A percentile compares a stretch with the other conserved stretches of the same genome.
Evolutionary conservation across 805 yeast genomes (phyloP).

Genomic region (Kodamaea jinghongensis): DNA sequence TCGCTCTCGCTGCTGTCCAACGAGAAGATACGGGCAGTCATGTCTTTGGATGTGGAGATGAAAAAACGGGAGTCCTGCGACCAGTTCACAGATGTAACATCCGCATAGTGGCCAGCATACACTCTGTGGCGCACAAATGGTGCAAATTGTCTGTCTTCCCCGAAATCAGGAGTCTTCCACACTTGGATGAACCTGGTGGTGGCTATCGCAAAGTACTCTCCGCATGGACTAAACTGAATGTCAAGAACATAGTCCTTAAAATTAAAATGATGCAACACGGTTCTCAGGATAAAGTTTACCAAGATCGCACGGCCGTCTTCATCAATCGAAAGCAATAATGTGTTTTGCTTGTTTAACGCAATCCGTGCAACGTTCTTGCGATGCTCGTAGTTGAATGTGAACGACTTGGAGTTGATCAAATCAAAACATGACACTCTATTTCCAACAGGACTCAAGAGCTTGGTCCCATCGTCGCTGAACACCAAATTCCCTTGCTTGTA

Average conservation of each 20-base stretch:
- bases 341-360: constrained; percentile 80
- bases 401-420: constrained; percentile 76
- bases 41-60: constrained; percentile 81
- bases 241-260: constrained; percentile 77
- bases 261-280: constrained; percentile 90
- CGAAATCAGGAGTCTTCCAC: constrained; percentile 83
- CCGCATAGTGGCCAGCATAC: constrained; percentile 90
- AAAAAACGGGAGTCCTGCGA: constrained; percentile 87
- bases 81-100: constrained; percentile 79
- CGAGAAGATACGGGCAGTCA: constrained; percentile 84
- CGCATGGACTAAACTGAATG: constrained; percentile 84
- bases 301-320: constrained; percentile 90
- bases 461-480: constrained; percentile 83
- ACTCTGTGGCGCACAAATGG: constrained; percentile 90
- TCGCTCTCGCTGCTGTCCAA: constrained; percentile 59
- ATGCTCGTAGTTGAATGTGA: constrained; percentile 90
- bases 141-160: constrained; percentile 89
- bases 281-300: constrained; percentile 77
- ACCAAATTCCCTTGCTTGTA: constrained; percentile 88
- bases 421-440: constrained; percentile 89
- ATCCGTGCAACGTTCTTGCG: constrained; percentile 76
- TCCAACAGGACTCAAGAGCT: constrained; percentile 88
- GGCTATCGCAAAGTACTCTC: constrained; percentile 82
- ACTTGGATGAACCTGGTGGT: constrained; percentile 80
- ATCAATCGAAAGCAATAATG: constrained; percentile 79